phyloP scores from a whole-genome alignment of 306 rosid genomes.

The Bauhinia variegata region DNA sequence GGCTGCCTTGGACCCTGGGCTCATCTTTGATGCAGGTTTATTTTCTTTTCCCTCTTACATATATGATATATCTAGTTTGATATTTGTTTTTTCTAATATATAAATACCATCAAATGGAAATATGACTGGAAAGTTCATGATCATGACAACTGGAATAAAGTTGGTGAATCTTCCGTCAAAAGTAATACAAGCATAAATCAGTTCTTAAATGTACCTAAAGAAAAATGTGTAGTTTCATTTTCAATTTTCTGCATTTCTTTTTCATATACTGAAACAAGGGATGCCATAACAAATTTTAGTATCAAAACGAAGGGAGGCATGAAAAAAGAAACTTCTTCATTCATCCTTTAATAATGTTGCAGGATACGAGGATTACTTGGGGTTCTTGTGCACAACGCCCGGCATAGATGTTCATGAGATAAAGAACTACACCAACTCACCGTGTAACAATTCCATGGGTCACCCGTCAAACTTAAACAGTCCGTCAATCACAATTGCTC shows the following conservation, averaged over 20 bases:
- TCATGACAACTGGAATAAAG: constrained; percentile 8
- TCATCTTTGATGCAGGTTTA: constrained; percentile 89
- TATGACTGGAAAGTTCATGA: background rate
- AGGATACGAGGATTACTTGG: constrained; percentile 91
- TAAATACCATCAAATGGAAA: background rate
- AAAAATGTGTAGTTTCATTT: background rate
- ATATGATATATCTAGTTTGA: background rate
- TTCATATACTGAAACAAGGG: constrained; percentile 3
- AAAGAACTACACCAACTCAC: constrained; percentile 64
- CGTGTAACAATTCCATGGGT: constrained; percentile 78
- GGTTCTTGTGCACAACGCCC: constrained; percentile 93
- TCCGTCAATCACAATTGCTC: constrained; percentile 86
- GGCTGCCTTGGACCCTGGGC: constrained; percentile 98
- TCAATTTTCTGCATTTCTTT: constrained; percentile 11
- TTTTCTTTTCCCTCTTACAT: constrained; percentile 24
- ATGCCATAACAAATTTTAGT: constrained; percentile 5
- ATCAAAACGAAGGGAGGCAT: background rate
- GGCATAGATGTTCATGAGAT: constrained; percentile 77
- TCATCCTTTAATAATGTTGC: constrained; percentile 34
- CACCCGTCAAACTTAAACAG: constrained; percentile 83
- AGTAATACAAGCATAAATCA: background rate
- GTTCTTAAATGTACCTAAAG: background rate
- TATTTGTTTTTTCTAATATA: background rate
- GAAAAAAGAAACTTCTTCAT: background rate
- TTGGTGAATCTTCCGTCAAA: background rate